Evolutionary conservation across 306 rosid genomes (phyloP).

Genomic region (Trifolium pratense): DNA sequence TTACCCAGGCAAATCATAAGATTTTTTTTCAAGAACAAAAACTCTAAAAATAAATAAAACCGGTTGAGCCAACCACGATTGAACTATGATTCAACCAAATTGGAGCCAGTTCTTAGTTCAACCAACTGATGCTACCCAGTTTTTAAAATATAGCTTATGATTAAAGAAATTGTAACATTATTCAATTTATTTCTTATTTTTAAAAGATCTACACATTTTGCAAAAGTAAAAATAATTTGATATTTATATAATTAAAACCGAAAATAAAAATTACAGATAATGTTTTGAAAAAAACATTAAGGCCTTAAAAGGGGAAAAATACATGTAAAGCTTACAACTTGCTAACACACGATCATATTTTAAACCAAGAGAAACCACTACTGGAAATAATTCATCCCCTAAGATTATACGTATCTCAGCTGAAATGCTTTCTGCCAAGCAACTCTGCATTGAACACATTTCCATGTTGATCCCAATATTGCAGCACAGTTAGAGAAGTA

Average conservation of each 20-base stretch:
- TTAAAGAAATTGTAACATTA: background rate
- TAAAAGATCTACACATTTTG: background rate
- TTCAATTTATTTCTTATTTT: background rate
- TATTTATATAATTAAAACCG: background rate
- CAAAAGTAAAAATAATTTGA: background rate
- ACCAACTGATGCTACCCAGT: too few relatives aligned
- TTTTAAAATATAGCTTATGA: too few relatives aligned
- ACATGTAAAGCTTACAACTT: background rate
- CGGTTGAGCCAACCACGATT: too few relatives aligned
- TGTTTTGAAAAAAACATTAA: background rate
- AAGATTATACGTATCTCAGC: constrained; percentile 3
- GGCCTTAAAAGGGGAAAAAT: background rate
- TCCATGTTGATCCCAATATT: constrained; percentile 12
- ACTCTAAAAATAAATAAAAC: too few relatives aligned
- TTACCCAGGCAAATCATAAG: too few relatives aligned
- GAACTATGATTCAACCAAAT: too few relatives aligned
- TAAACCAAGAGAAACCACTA: background rate
- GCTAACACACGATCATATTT: background rate
- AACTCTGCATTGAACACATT: constrained; percentile 26
- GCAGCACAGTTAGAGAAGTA: constrained; percentile 24
- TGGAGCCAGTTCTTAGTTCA: too few relatives aligned
- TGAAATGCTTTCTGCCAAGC: constrained; percentile 13
- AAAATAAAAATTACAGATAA: background rate
- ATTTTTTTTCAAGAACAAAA: too few relatives aligned
- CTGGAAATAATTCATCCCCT: background rate